Percentiles rank a stretch among this genome's conserved stretches.
Evolutionary conservation across 2,329 filamentous ascomycete genomes (phyloP).

Genomic region (Beauveria sp.): DNA sequence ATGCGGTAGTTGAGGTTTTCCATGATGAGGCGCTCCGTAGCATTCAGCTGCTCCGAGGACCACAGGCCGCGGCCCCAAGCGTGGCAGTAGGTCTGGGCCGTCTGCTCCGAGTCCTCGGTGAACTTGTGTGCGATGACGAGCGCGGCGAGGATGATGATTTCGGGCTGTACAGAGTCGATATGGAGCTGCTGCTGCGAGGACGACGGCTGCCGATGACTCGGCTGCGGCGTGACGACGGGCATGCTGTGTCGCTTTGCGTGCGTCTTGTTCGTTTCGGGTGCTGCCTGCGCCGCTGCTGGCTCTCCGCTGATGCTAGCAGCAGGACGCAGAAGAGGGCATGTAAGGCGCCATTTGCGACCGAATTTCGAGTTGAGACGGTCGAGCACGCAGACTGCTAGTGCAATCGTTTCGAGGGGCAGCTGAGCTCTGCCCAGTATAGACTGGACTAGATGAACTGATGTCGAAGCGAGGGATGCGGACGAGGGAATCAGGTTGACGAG

Average conservation of each 20-base stretch:
- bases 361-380: slow-evolving; percentile 58
- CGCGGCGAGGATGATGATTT: slow-evolving; percentile 55
- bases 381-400: slow-evolving; percentile 58
- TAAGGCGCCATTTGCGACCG: slow-evolving; percentile 53
- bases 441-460: slow-evolving; percentile 53
- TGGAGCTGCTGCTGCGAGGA: slow-evolving; percentile 32
- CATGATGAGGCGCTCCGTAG: slow-evolving; percentile 56
- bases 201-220: slow-evolving; percentile 15
- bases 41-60: slow-evolving; percentile 55
- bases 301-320: slow-evolving; percentile 1
- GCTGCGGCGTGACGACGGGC: slow-evolving; percentile 28
- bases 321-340: slow-evolving; percentile 40
- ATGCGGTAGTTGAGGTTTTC: slow-evolving; percentile 57
- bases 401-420: slow-evolving; percentile 53
- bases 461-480: slow-evolving; percentile 49
- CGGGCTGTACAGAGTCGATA: slow-evolving; percentile 54
- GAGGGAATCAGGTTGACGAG: slow-evolving; percentile 59
- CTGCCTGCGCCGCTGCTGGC: not conserved
- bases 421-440: slow-evolving; percentile 50
- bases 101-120: slow-evolving; percentile 49
- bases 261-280: slow-evolving; percentile 6
- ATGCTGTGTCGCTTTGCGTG: slow-evolving; percentile 41
- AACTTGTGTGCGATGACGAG: slow-evolving; percentile 61
- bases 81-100: slow-evolving; percentile 44
- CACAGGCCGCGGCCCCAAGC: slow-evolving; percentile 49